phyloP scores from a whole-genome alignment of 305 asterid species.

The Fraxinus dipetala region DNA sequence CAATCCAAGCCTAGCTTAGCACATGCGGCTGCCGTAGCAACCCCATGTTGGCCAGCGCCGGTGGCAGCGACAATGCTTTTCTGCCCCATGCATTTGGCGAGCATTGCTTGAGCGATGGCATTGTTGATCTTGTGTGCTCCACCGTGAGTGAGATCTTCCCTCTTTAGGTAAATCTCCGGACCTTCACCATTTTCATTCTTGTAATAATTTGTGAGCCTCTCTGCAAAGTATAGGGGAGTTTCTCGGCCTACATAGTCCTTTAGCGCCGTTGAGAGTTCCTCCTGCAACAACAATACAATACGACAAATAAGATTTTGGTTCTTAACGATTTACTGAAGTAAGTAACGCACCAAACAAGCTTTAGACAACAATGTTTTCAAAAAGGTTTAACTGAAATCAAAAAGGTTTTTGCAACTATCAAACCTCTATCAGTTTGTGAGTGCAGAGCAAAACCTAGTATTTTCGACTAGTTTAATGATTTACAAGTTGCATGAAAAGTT shows the following conservation, averaged over 20 bases:
- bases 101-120: constrained; percentile 80
- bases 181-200: constrained; percentile 51
- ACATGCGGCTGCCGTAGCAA: constrained; percentile 27
- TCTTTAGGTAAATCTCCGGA: constrained; percentile 67
- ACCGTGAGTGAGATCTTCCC: constrained; percentile 68
- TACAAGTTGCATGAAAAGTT: background rate
- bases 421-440: background rate
- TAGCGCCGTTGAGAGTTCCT: constrained; percentile 45
- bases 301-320: background rate
- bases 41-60: constrained; percentile 49
- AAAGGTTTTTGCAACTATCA: background rate
- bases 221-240: constrained; percentile 70
- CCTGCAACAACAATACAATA: constrained; percentile 27
- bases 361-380: background rate
- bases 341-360: background rate
- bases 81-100: constrained; percentile 67
- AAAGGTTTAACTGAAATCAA: too few relatives aligned
- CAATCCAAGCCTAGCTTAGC: constrained; percentile 66
- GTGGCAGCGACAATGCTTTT: constrained; percentile 53
- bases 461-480: background rate
- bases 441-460: background rate
- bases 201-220: constrained; percentile 62
- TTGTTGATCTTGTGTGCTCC: constrained; percentile 91
- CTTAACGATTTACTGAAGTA: background rate
- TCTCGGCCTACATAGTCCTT: constrained; percentile 79